phyloP scores from a whole-genome alignment of 768 basidiomycete species.

The Tubosaeta sp. region DNA sequence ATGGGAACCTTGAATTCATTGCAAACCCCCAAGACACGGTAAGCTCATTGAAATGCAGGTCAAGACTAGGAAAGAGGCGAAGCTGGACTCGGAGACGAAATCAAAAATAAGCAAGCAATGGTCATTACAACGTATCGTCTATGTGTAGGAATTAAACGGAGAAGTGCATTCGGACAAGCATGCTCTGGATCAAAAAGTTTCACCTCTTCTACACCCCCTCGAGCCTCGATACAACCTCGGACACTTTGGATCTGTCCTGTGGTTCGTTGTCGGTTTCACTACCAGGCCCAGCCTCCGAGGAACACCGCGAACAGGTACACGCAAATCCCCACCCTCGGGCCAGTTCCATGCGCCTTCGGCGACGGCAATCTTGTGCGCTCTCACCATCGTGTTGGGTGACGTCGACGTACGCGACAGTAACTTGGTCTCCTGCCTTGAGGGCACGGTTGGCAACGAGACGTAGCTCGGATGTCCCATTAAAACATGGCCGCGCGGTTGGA shows the following conservation, averaged over 20 bases:
- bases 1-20: conserved; percentile 17
- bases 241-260: conserved; percentile 51
- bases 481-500: conserved; percentile 63
- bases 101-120: no score
- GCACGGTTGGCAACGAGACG: conserved; percentile 62
- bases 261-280: conserved; percentile 31
- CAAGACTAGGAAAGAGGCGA: no score
- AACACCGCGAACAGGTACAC: conserved; percentile 66
- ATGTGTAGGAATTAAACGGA: neutral
- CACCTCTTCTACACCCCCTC: conserved; percentile 25
- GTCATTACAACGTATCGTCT: no score
- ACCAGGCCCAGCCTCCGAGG: conserved; percentile 42
- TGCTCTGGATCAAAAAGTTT: no score
- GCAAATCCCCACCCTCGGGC: conserved; percentile 81
- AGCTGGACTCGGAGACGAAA: no score
- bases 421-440: conserved; percentile 70
- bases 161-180: no score
- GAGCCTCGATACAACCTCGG: conserved; percentile 31
- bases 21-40: no score
- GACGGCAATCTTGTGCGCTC: conserved; percentile 49
- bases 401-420: conserved; percentile 76
- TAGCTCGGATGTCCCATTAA: conserved; percentile 66
- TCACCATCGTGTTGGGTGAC: conserved; percentile 54
- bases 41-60: no score
- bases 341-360: conserved; percentile 66